phyloP scores from a whole-genome alignment of 163 green algal genomes.

The Scenedesmus sp. region DNA sequence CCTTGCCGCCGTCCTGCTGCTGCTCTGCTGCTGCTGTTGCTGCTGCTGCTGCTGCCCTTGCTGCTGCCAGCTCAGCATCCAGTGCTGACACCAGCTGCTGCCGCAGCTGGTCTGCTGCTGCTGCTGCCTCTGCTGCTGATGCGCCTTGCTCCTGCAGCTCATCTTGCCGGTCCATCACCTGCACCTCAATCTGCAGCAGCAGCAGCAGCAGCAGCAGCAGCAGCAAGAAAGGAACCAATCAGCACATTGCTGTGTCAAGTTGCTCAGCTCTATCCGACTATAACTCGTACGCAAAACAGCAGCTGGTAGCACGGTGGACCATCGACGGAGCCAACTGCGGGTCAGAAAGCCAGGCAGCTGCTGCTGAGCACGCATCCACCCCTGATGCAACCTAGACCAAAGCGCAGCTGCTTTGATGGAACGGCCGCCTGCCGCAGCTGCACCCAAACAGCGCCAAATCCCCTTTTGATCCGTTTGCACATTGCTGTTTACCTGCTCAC shows the following conservation, averaged over 20 bases:
- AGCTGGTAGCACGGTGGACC: background rate
- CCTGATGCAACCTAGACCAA: too few species aligned
- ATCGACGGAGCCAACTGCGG: background rate
- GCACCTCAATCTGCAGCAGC: conserved; percentile 70
- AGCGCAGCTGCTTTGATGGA: too few species aligned
- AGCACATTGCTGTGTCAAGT: background rate
- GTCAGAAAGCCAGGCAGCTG: background rate
- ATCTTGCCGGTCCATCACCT: conserved; percentile 68
- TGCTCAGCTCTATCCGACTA: background rate
- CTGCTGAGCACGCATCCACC: background rate
- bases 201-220: conserved; percentile 20
- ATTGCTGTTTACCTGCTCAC: too few species aligned
- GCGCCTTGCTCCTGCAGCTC: conserved; percentile 69
- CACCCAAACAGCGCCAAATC: too few species aligned
- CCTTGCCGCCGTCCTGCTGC: background rate
- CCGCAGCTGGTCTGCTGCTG: conserved; percentile 28
- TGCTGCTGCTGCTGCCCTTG: conserved; percentile 23
- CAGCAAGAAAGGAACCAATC: background rate
- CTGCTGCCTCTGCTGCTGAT: conserved; percentile 42
- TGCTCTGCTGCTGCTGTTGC: background rate
- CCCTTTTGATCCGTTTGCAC: too few species aligned
- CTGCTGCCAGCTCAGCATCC: conserved; percentile 51
- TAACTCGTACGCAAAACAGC: background rate
- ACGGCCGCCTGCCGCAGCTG: too few species aligned
- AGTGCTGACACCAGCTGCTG: conserved; percentile 19